Percentiles rank a stretch among this genome's conserved stretches.
Evolutionary conservation across 495 filamentous ascomycete species (phyloP).

Genomic region (Annulohypoxylon nitens): DNA sequence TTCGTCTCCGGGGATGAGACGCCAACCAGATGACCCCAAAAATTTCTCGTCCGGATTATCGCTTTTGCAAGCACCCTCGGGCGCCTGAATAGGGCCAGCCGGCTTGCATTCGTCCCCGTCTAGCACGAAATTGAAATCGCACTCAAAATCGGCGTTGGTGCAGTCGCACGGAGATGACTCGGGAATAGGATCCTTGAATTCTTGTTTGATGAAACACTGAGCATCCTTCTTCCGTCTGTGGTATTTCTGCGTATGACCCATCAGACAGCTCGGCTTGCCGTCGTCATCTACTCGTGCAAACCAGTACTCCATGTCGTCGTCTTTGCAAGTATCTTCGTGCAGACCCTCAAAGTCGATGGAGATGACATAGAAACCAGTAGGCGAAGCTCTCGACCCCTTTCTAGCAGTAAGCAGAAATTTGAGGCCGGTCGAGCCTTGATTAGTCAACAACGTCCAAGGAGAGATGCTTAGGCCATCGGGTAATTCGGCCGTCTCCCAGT

Average conservation of each 20-base stretch:
- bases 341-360: conserved; percentile 85
- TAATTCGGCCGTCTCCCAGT: conserved; percentile 77
- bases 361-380: conserved; percentile 68
- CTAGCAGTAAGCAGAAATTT: conserved; percentile 80
- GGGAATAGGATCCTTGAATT: conserved; percentile 79
- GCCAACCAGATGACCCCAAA: conserved; percentile 87
- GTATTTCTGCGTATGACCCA: conserved; percentile 93
- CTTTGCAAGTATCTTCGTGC: conserved; percentile 83
- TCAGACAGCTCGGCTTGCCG: conserved; percentile 85
- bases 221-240: conserved; percentile 83
- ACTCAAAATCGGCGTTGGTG: conserved; percentile 87
- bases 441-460: conserved; percentile 82
- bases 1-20: conserved; percentile 89
- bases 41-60: conserved; percentile 73
- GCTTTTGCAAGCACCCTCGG: conserved; percentile 74
- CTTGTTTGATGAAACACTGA: conserved; percentile 88
- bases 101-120: conserved; percentile 71
- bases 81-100: conserved; percentile 65
- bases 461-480: conserved; percentile 71
- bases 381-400: conserved; percentile 60
- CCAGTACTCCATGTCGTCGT: conserved; percentile 89
- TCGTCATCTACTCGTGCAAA: conserved; percentile 83
- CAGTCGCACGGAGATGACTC: conserved; percentile 81
- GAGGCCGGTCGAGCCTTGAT: conserved; percentile 87
- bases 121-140: conserved; percentile 87